phyloP scores from a whole-genome alignment of 2,329 filamentous ascomycete species.

The Colletotrichum scovillei region DNA sequence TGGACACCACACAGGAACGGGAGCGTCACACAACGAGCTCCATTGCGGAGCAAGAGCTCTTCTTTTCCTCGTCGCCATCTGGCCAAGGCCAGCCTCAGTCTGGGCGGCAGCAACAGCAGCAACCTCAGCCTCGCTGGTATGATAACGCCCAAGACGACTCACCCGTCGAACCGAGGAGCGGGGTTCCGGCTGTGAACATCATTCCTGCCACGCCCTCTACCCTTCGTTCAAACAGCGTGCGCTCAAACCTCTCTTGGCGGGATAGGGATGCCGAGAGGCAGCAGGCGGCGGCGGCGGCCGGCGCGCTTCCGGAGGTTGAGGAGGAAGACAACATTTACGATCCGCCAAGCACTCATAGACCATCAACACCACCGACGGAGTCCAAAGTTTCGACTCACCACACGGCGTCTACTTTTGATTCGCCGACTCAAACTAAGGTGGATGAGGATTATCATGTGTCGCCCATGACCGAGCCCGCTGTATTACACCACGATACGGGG shows the following conservation, averaged over 20 bases:
- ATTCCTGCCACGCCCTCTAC: conserved; percentile 33
- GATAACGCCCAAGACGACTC: conserved; percentile 26
- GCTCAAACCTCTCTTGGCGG: conserved; percentile 24
- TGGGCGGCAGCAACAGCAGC: conserved; percentile 21
- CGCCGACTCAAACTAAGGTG: not conserved
- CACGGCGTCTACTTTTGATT: conserved; percentile 4
- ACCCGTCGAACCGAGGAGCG: conserved; percentile 24
- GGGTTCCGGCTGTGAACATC: conserved; percentile 31
- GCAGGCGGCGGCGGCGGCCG: not conserved
- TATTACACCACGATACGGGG: conserved; percentile 7
- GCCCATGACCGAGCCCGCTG: conserved; percentile 19
- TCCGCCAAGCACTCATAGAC: not conserved
- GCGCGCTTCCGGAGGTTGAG: conserved; percentile 20
- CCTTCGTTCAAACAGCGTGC: conserved; percentile 30
- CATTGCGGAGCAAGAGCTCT: conserved; percentile 31
- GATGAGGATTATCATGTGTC: conserved; percentile 1
- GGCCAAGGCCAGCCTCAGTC: conserved; percentile 15
- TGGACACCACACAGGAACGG: conserved; percentile 26
- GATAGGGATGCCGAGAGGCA: conserved; percentile 18
- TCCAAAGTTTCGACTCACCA: not conserved
- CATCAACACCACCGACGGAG: conserved; percentile 3
- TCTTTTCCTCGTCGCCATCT: conserved; percentile 13
- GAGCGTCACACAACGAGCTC: conserved; percentile 27
- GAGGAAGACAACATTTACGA: conserved; percentile 32
- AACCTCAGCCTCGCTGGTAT: conserved; percentile 25